These are phyloP conservation scores for Wolfiporia cocos DNA, from an alignment of 1,284 basidiomycete genomes.

Conservation along the genomic window DNA sequence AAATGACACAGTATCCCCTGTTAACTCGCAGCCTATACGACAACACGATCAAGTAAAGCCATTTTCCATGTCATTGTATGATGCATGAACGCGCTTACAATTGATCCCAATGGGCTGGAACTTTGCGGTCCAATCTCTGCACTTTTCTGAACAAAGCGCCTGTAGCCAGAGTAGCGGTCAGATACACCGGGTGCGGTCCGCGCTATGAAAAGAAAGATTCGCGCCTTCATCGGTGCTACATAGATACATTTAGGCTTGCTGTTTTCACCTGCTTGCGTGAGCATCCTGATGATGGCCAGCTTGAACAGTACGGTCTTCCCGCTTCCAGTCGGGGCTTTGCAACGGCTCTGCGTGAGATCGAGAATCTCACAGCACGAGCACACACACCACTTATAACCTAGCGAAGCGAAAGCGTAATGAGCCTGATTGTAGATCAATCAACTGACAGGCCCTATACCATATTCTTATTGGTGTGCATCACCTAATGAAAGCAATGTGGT, in stretches of 20 bases:
- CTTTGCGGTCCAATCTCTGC: constrained; percentile 80
- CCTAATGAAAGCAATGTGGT: constrained; percentile 33
- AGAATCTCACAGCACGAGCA: constrained; percentile 4
- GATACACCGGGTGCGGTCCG: not conserved
- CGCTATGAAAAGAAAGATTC: not conserved
- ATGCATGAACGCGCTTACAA: constrained; percentile 39
- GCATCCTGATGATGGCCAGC: constrained; percentile 78
- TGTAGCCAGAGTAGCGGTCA: constrained; percentile 31
- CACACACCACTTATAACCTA: constrained; percentile 73
- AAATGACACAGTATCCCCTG: constrained; percentile 77
- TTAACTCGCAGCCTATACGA: constrained; percentile 75
- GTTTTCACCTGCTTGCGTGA: constrained; percentile 39
- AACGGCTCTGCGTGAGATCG: constrained; percentile 2
- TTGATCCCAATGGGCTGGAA: constrained; percentile 70
- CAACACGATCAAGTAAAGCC: too few relatives aligned
- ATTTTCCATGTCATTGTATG: too few relatives aligned
- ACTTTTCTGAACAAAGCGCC: constrained; percentile 86
- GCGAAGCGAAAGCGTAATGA: constrained; percentile 5
- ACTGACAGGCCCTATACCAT: constrained; percentile 42
- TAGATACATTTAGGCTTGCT: constrained; percentile 75
- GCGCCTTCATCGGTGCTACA: constrained; percentile 89
- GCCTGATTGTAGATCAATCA: not conserved
- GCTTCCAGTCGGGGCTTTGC: constrained; percentile 81
- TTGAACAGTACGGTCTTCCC: constrained; percentile 96
- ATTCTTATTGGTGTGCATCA: constrained; percentile 68